phyloP scores from a whole-genome alignment of 495 filamentous ascomycete species.

The Acidiella bohemica region DNA sequence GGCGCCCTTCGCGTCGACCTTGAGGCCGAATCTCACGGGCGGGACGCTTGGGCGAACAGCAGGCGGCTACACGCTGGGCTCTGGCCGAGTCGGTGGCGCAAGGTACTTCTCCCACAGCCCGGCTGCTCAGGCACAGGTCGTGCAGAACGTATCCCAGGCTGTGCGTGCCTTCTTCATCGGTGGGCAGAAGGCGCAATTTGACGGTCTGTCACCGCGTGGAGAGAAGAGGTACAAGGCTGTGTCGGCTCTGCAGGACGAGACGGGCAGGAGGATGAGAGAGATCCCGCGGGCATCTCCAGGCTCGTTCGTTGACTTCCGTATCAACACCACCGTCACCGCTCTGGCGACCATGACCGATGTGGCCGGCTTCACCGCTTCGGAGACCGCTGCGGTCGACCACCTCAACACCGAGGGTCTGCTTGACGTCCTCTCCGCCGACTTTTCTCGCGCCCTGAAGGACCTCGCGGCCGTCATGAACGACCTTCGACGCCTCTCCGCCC shows the following conservation, averaged over 20 bases:
- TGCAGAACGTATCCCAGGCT: constrained; percentile 87
- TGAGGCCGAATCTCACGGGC: constrained; percentile 84
- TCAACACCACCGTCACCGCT: constrained; percentile 78
- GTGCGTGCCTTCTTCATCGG: constrained; percentile 81
- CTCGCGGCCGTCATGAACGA: constrained; percentile 68
- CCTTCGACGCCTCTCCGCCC: constrained; percentile 53
- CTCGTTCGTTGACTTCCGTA: constrained; percentile 68
- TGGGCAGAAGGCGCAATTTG: constrained; percentile 72
- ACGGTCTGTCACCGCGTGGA: constrained; percentile 54
- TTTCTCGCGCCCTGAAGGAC: constrained; percentile 74
- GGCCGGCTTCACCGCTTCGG: constrained; percentile 21
- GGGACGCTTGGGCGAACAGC: constrained; percentile 73
- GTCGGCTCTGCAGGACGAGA: constrained; percentile 54
- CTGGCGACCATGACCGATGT: constrained; percentile 46
- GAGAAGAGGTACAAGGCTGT: constrained; percentile 66
- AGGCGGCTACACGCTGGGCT: constrained; percentile 68
- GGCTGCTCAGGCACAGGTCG: constrained; percentile 70
- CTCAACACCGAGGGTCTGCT: constrained; percentile 71
- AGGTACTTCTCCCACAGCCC: constrained; percentile 85
- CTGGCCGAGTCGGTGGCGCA: constrained; percentile 54
- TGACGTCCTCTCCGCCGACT: constrained; percentile 73
- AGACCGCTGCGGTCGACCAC: constrained; percentile 25
- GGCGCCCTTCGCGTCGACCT: constrained; percentile 76
- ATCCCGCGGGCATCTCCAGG: constrained; percentile 49
- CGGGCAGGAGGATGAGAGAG: constrained; percentile 43